Conservation (phyloP, 768 basidiomycete genomes). For the Suillus spraguei region DNA sequence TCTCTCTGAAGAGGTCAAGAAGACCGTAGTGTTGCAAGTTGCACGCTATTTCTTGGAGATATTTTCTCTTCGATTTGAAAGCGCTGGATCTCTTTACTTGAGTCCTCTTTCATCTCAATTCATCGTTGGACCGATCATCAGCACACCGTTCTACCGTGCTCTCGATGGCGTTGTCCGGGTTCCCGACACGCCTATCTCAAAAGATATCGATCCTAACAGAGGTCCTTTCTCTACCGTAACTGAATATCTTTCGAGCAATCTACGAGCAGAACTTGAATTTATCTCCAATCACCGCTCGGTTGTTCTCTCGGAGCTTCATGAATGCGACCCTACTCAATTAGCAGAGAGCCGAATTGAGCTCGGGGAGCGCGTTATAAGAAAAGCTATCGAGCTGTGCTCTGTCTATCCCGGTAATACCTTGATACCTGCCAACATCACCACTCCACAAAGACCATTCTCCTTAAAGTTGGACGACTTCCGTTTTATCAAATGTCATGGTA, state of each 20-base stretch:
- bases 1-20: background rate
- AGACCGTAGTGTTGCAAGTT: slow-evolving; percentile 3
- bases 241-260: background rate
- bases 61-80: slow-evolving; percentile 4
- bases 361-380: slow-evolving; percentile 1
- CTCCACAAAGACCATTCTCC: background rate
- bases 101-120: background rate
- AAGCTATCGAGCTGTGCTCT: slow-evolving; percentile 3
- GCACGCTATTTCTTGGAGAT: slow-evolving; percentile 3
- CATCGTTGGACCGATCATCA: background rate
- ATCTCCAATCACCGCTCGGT: background rate
- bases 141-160: background rate
- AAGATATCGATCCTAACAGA: background rate
- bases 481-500: slow-evolving; percentile 3
- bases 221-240: background rate
- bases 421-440: background rate
- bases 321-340: background rate
- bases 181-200: background rate
- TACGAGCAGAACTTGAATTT: background rate
- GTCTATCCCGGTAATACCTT: slow-evolving; percentile 1
- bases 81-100: slow-evolving; percentile 2
- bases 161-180: background rate
- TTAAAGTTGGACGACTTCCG: slow-evolving; percentile 5
- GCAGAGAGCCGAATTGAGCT: slow-evolving; percentile 10
- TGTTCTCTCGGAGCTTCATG: background rate